Evolutionary conservation across 1,284 basidiomycete species (phyloP), one percentile per base, ranked within the genome.

Genomic region (Agaricales sp.): DNA sequence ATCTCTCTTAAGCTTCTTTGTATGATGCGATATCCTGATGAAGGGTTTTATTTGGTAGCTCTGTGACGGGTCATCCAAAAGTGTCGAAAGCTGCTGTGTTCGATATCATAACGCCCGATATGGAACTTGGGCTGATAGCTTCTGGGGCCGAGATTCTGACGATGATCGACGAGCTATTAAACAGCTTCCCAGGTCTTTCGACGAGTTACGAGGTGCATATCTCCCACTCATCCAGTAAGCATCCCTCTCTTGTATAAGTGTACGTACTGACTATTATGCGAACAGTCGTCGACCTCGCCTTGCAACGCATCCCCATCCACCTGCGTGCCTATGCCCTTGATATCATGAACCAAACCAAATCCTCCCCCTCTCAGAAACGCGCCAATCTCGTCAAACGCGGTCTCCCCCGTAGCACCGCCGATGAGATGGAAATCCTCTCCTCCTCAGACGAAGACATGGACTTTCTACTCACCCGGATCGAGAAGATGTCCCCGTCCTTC

Each of bases 61-160:
- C 72, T 20, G 71, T 78, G 21, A 69, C 81, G 2, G 87, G 85
- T 2, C 87, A 89, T 61, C 87, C 87, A 0, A 76, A 75, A 53
- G 68, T 74, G 35, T 70, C 73, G 48, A 87, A 87, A 57, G 81
- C 81, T 1, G 87, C 87, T 0, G 73, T 86, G 6, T 81, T 88
- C 53, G 87, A 90, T 60, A 86, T 90, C 48, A 85, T 90, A 50
- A 84, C 83, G 2, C 78, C 80, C 0, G 86, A 89, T 60, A 58
- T 82, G 20, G 66, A 66, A 39, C 71, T 64, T 37, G 82, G 84
- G 3, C 75, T 77, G 3, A 62, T 73, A 21, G 84, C 80, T 2
- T 78, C 85, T 14, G 75, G 74, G 12, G 83, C 82, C 13, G 87
- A 90, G 60, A 67, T 82, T 1, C 75, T 90, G 48, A 69, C 81